These are phyloP conservation scores for Saposhnikovia divaricata DNA, from an alignment of 129 eudicot genomes.

Conservation along the genomic window DNA sequence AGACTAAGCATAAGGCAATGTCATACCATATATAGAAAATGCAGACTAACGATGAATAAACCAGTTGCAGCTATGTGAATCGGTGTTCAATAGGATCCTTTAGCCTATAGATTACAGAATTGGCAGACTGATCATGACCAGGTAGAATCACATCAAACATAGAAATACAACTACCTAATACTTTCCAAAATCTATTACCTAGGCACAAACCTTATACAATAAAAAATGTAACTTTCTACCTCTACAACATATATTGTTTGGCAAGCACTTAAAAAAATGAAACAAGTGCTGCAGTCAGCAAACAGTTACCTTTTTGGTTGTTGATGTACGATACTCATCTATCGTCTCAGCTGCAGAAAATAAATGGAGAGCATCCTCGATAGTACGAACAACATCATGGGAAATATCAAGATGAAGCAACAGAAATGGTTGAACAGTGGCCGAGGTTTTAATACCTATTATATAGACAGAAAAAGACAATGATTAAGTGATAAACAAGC, in stretches of 20 bases:
- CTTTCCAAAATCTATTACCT: neutral
- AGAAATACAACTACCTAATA: neutral
- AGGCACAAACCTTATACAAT: neutral
- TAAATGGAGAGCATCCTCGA: conserved; percentile 81
- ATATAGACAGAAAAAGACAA: conserved; percentile 6
- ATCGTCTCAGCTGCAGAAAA: conserved; percentile 85
- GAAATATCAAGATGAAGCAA: conserved; percentile 94
- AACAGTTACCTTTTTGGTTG: conserved; percentile 57
- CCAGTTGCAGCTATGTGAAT: neutral
- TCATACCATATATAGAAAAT: neutral
- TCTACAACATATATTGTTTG: neutral
- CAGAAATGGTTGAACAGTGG: conserved; percentile 87
- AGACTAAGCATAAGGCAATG: too few species aligned
- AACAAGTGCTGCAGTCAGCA: neutral
- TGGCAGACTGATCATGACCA: neutral
- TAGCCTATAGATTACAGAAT: neutral
- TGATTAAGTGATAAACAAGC: neutral
- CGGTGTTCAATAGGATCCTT: neutral
- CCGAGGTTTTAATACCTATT: conserved; percentile 82
- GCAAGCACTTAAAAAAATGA: neutral
- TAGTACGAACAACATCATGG: conserved; percentile 59
- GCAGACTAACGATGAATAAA: neutral
- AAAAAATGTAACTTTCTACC: neutral
- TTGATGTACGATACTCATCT: conserved; percentile 70
- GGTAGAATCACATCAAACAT: neutral